A percentile compares a stretch with the other conserved stretches of the same genome.
These are phyloP conservation scores for Trichoderma semiorbis DNA, from an alignment of 2,329 filamentous ascomycete genomes.

Conservation along the genomic window DNA sequence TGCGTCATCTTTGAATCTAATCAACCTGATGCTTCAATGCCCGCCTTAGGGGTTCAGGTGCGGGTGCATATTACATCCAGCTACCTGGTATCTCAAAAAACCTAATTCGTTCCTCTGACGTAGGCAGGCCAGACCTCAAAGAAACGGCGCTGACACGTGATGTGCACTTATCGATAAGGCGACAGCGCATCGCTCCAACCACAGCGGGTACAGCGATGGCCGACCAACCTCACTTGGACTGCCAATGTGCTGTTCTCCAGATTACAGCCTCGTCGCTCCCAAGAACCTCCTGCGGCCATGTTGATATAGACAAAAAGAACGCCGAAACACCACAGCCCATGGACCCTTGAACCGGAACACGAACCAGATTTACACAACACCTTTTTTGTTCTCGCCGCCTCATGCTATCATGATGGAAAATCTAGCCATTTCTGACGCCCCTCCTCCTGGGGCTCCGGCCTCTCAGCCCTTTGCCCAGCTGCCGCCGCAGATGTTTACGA, in stretches of 20 bases:
- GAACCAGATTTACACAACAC: not conserved
- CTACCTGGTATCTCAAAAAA: not conserved
- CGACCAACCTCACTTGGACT: not conserved
- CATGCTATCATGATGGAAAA: slow-evolving; percentile 49
- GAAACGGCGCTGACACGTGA: slow-evolving; percentile 11
- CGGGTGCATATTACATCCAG: not conserved
- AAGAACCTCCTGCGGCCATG: not conserved
- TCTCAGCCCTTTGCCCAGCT: slow-evolving; percentile 59
- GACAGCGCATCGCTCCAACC: not conserved
- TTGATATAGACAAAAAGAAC: not conserved
- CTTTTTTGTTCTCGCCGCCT: not conserved
- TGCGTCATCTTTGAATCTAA: not conserved
- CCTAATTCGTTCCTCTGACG: not conserved
- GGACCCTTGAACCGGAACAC: slow-evolving; percentile 2
- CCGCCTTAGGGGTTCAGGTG: not conserved
- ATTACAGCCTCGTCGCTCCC: not conserved
- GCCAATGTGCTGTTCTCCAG: not conserved
- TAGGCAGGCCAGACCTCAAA: not conserved
- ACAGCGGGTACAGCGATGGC: not conserved
- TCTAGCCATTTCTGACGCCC: slow-evolving; percentile 48
- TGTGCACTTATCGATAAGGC: slow-evolving; percentile 13
- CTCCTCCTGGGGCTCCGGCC: slow-evolving; percentile 38
- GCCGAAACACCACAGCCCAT: not conserved
- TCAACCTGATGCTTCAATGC: not conserved
- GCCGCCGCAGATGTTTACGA: slow-evolving; percentile 97